Percentiles rank a stretch among this genome's conserved stretches.
Conservation (phyloP, 306 rosid genomes). For the Casuarina cunninghamiana region DNA sequence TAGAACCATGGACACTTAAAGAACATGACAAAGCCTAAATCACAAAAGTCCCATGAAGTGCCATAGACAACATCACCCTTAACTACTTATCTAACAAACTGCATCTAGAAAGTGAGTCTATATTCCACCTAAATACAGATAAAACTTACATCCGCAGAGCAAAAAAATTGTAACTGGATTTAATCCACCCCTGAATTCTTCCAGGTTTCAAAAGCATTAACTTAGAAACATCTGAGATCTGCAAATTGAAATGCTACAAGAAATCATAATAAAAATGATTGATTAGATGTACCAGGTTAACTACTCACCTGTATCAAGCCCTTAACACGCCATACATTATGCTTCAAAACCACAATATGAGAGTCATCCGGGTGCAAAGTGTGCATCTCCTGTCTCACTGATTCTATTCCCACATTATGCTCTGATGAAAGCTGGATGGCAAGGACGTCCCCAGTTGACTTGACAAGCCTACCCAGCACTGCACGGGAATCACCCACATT, state of each 20-base stretch:
- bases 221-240: constrained; percentile 5
- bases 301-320: constrained; percentile 85
- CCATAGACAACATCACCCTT: neutral
- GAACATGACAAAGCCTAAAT: constrained; percentile 2
- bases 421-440: constrained; percentile 83
- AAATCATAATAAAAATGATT: neutral
- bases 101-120: neutral
- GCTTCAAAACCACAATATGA: constrained; percentile 76
- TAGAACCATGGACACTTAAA: neutral
- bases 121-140: neutral
- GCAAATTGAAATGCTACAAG: constrained; percentile 5
- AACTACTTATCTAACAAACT: neutral
- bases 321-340: constrained; percentile 97
- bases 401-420: constrained; percentile 82
- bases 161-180: constrained; percentile 1
- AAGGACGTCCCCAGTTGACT: constrained; percentile 78
- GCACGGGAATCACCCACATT: constrained; percentile 98
- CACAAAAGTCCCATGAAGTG: neutral
- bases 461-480: constrained; percentile 75
- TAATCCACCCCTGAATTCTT: neutral
- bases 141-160: neutral
- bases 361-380: constrained; percentile 91
- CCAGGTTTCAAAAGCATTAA: neutral
- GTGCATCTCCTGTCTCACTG: constrained; percentile 92
- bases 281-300: constrained; percentile 9